Evolutionary conservation across 176 grass and related monocot species (phyloP).

Genomic region (Neostapfia colusana): DNA sequence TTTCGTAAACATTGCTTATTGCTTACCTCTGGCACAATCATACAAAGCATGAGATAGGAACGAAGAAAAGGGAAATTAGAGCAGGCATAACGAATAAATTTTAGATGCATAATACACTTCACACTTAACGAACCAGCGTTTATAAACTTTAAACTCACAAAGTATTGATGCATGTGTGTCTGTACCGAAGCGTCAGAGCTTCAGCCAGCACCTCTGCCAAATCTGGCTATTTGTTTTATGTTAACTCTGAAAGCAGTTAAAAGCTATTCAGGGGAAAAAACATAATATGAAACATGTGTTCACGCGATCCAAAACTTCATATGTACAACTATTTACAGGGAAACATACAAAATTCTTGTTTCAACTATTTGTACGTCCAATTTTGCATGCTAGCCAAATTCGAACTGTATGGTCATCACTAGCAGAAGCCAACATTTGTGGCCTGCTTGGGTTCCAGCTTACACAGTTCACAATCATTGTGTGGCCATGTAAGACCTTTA

Average conservation of each 20-base stretch:
- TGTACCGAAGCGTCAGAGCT: conserved; percentile 39
- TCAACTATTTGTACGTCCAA: background rate
- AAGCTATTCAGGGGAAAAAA: background rate
- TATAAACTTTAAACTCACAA: conserved; percentile 2
- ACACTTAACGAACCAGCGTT: background rate
- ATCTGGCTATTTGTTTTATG: background rate
- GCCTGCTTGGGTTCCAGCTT: conserved; percentile 77
- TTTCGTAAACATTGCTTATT: too few species aligned
- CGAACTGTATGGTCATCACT: conserved; percentile 85
- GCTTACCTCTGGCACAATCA: too few species aligned
- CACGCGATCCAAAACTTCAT: background rate
- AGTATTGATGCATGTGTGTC: conserved; percentile 23
- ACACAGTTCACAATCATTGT: conserved; percentile 79
- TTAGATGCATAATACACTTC: background rate
- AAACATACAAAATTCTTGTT: conserved; percentile 31
- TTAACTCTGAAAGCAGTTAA: conserved; percentile 24
- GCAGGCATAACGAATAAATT: background rate
- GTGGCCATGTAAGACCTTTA: conserved; percentile 78
- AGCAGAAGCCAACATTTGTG: conserved; percentile 86
- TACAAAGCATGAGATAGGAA: background rate
- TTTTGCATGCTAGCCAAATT: conserved; percentile 59
- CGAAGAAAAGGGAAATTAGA: background rate
- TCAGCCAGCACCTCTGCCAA: conserved; percentile 23
- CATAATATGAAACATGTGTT: conserved; percentile 11
- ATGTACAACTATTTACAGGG: conserved; percentile 54